phyloP scores from a whole-genome alignment of 2,329 filamentous ascomycete genomes.

The Trichoderma semiorbis region DNA sequence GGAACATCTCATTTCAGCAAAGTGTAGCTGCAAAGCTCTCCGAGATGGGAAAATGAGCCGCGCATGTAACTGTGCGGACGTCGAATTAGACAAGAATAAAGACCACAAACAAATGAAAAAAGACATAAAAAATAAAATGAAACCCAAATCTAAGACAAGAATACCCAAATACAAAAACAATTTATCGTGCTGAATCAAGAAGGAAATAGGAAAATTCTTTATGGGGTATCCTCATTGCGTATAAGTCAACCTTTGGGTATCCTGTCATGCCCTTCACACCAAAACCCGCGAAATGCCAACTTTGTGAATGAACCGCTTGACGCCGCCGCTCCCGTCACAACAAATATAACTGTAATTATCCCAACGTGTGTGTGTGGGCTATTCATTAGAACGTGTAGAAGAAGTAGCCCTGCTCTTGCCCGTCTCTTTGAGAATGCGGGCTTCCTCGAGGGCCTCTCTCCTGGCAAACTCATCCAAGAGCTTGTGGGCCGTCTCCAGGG shows the following conservation, averaged over 20 bases:
- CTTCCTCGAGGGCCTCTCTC: slow-evolving; percentile 7
- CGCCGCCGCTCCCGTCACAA: slow-evolving; percentile 4
- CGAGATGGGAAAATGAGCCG: not conserved
- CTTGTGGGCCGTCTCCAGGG: slow-evolving; percentile 11
- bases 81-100: not conserved
- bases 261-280: slow-evolving; percentile 14
- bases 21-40: not conserved
- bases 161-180: not conserved
- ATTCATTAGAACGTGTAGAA: slow-evolving; percentile 9
- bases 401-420: slow-evolving; percentile 12
- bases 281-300: slow-evolving; percentile 12
- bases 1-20: not conserved
- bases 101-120: not conserved
- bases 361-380: not conserved
- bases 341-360: not conserved
- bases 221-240: slow-evolving; percentile 13
- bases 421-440: slow-evolving; percentile 3
- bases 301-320: slow-evolving; percentile 13
- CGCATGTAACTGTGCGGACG: not conserved
- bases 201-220: slow-evolving; percentile 2
- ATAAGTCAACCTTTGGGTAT: slow-evolving; percentile 12
- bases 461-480: slow-evolving; percentile 10
- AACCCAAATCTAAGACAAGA: not conserved
- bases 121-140: not conserved
- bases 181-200: not conserved